Base-by-base conservation (phyloP, 202 grass and related monocot genomes). In the Carex arenaria region DNA sequence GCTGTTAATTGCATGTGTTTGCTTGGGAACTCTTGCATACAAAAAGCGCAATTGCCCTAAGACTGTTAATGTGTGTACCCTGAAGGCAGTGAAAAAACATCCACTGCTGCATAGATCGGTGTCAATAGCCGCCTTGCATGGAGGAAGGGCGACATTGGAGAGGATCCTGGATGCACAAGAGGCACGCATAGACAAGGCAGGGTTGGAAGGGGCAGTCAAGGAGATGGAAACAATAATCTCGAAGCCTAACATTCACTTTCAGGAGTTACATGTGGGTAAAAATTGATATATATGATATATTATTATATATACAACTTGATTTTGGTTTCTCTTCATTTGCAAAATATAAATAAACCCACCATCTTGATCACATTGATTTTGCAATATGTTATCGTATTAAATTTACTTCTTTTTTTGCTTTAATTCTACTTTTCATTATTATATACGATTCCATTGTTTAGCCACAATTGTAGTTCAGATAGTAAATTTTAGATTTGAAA, bases 71-170 rank as follows among this genome's bases (percentile, higher is more conserved):
- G n/a, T n/a, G n/a, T n/a, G n/a, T n/a, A n/a, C n/a, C n/a, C n/a
- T n/a, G n/a, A n/a, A n/a, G n/a, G n/a, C n/a, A n/a, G n/a, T 0
- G 31, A 78, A 78, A 15, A 19, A 59, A 19, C 4, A 4, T 0
- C 28, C 7, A n/a, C 0, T 72, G 67, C 15, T 43, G 31, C 23
- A 10, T 18, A 71, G 82, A 30, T 73, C 82, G 18, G 4, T 84
- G 51, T 84, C 82, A 61, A 59, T 84, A 40, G 82, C 65, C 31
- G 42, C 47, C 20, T 61, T 84, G 82, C 26, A 73, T 60, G 49
- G 66, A 56, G 82, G 82, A 9, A 40, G 30, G 52, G 17, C 17
- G 18, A n/a, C 66, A 61, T 61, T 84, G 66, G 28, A 84, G 52
- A 84, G 82, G 67, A 32, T 84, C 9, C 17, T 59, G 82, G 65